Evolutionary conservation across 73 alveolate species (phyloP), one percentile per base, ranked within the genome.

Genomic region (Symbiodinium pilosum): DNA sequence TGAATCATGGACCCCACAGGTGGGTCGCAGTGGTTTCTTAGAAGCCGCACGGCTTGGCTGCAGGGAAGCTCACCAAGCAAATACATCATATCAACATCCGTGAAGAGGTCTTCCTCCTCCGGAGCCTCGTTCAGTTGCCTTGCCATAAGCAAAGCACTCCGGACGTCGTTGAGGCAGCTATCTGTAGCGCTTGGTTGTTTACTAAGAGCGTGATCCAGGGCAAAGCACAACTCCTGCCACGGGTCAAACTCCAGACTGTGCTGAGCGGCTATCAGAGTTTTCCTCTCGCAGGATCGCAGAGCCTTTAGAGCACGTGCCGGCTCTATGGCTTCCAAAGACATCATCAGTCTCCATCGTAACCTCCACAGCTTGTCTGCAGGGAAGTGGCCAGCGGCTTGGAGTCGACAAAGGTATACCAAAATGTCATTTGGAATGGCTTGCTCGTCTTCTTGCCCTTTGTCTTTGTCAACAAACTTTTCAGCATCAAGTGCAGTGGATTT

Each of bases 221-320:
- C 94, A 28, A 8, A 14, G 64, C 69, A 34, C 68, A 87, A 71
- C 84, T 87, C 85, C 84, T 56, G 5, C 94, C 94, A 87, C 36
- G 84, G 83, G 42, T 83, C 39, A 24, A 36, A 14, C 68, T 43
- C 69, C 36, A 0, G 12, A 14, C 91, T 39, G 26, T 68, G 12
- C 26, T 41, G 39, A 30, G 38, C 91, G 30, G 81, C 81, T 26
- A 28, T 20, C 12, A 64, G 81, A 38, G 39, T 64, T 28, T 68
- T 11, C 28, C 21, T 20, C 40, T 40, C 40, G 39, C 91, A 26
- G 43, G 0, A 59, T 59, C 36, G 38, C 39, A 91, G 51, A 38
- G 39, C 81, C 42, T 43, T 56, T 54, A 43, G 11, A 6, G 89
- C 89, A 14, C 77, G 28, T 34, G 14, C 43, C n/a, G 97, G 97